A percentile compares a stretch with the other conserved stretches of the same genome.
Conservation (phyloP, 2,329 filamentous ascomycete genomes). For the Nigrospora sphaerica region DNA sequence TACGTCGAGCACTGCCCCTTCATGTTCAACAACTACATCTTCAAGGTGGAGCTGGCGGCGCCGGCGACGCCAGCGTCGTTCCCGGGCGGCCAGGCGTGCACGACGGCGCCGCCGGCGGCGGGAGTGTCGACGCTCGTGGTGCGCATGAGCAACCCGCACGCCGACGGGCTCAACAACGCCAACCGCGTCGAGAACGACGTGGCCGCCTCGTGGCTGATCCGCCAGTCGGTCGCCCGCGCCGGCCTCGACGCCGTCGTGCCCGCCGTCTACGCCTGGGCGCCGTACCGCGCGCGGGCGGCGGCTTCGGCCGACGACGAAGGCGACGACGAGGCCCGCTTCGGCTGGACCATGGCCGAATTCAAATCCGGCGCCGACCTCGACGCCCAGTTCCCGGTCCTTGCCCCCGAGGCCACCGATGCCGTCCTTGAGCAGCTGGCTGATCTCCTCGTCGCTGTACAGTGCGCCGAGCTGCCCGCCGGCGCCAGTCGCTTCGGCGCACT, state of each 20-base stretch:
- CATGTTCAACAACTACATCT: slow-evolving; percentile 17
- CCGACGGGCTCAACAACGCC: slow-evolving; percentile 13
- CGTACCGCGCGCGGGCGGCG: background rate
- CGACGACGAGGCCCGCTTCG: slow-evolving; percentile 5
- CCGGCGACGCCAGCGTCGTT: slow-evolving; percentile 8
- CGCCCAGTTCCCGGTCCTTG: slow-evolving; percentile 7
- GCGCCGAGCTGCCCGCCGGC: slow-evolving; percentile 6
- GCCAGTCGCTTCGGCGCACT: slow-evolving; percentile 12
- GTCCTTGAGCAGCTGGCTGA: slow-evolving; percentile 15
- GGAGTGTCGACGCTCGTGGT: slow-evolving; percentile 9
- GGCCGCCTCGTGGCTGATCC: slow-evolving; percentile 11
- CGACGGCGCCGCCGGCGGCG: slow-evolving; percentile 1
- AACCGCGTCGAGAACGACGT: slow-evolving; percentile 21
- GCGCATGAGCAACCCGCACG: slow-evolving; percentile 15
- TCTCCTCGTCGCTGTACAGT: slow-evolving; percentile 10
- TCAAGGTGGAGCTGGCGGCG: slow-evolving; percentile 10
- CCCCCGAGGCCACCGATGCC: background rate
- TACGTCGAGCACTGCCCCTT: slow-evolving; percentile 11
- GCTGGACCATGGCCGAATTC: slow-evolving; percentile 17
- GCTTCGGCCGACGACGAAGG: background rate
- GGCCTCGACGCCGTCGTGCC: slow-evolving; percentile 9
- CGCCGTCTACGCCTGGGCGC: slow-evolving; percentile 12
- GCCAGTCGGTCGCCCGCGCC: slow-evolving; percentile 6
- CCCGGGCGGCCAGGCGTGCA: slow-evolving; percentile 7
- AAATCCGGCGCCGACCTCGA: slow-evolving; percentile 15